A percentile compares a stretch with the other conserved stretches of the same genome.
These are phyloP conservation scores for Chenopodium berlandieri DNA, from an alignment of 148 eudicot genomes.

Conservation along the genomic window DNA sequence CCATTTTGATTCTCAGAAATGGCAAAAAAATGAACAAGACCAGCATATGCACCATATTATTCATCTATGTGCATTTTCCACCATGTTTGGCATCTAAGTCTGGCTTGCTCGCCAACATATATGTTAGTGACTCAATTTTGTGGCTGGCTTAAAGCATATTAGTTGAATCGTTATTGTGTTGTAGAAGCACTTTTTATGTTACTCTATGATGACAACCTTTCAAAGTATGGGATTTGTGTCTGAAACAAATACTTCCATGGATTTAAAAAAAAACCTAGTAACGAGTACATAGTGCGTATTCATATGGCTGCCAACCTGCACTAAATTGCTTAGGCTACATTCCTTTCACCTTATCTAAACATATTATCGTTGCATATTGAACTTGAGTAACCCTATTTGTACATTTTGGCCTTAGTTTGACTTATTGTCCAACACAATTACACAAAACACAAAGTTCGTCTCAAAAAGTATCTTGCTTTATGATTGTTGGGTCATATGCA, in stretches of 20 bases:
- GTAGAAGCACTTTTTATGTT: neutral
- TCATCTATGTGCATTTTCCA: neutral
- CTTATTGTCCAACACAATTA: too few species aligned
- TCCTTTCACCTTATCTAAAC: neutral
- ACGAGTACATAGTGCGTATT: neutral
- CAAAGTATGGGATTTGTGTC: neutral
- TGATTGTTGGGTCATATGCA: neutral
- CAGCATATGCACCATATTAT: neutral
- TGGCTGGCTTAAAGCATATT: neutral
- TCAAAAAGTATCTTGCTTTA: too few species aligned
- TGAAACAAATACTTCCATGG: neutral
- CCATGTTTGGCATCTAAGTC: neutral
- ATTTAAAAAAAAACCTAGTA: neutral
- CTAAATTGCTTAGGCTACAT: neutral
- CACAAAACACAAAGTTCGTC: too few species aligned
- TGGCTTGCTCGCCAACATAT: neutral
- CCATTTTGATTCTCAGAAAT: neutral
- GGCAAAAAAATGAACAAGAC: neutral
- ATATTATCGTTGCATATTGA: neutral
- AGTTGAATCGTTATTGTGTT: neutral
- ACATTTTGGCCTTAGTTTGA: neutral
- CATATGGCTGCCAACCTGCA: too few species aligned
- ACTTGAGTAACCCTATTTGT: neutral
- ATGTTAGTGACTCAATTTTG: neutral
- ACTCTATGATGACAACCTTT: neutral